Evolutionary conservation across 495 filamentous ascomycete species (phyloP), one percentile per base, ranked within the genome.

Genomic region (Echria macrotheca): DNA sequence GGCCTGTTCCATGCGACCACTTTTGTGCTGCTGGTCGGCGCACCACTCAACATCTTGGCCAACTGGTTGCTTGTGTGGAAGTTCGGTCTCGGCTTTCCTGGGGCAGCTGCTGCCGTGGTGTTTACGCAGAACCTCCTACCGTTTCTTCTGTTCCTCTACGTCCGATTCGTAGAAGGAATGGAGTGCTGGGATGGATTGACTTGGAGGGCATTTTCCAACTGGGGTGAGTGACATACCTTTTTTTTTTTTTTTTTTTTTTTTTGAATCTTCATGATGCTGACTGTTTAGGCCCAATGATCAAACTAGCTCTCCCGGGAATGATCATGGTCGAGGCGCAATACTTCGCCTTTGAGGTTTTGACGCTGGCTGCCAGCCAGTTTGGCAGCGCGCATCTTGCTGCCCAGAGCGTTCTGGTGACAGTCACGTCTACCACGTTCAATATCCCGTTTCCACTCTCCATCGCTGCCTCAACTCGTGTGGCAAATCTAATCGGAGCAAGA

Each of bases 141-240:
- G 0, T 43, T 91, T 11, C 66, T 84, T 23, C 73, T 95, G 8
- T 78, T 90, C 41, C 61, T 84, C 22, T 95, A 95, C 60, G 75
- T 90, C 17, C 69, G 79, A 10, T 89, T 90, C 54, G 61, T 95
- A 38, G 70, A 77, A 18, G 91, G 91, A 1, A 83, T 74, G 33
- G 78, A 90, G 49, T 90, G 91, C 68, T 96, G 91, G 91, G 84
- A 85, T 52, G 91, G 91, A 1, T 81, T 95, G 50, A 83, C 81
- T 1, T 68, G 60, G 42, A 69, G 73, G 19, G 87, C 86, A 5
- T 75, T 93, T 38, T 69, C 71, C 15, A 95, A 94, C 64, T 96
- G 90, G 90, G 77, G 79, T 64, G 45, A 36, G 66, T 56, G 19
- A n/a, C n/a, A n/a, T n/a, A n/a, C n/a, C n/a, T n/a, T 39, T 3